Percentiles rank a stretch among this genome's conserved stretches.
phyloP scores from a whole-genome alignment of 2,329 filamentous ascomycete genomes.

The Diplodia seriata region DNA sequence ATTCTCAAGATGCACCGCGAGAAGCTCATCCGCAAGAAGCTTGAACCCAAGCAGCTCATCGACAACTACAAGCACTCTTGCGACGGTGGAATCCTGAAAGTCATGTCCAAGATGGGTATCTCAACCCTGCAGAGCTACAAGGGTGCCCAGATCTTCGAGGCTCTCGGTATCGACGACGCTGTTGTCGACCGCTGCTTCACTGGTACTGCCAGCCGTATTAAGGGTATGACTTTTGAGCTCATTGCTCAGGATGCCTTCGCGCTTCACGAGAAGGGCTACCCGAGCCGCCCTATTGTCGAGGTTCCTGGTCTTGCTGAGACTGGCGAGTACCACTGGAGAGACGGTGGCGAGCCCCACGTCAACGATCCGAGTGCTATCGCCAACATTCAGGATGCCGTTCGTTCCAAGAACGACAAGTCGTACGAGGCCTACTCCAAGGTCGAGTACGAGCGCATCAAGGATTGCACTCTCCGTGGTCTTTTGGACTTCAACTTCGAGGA shows the following conservation, averaged over 20 bases:
- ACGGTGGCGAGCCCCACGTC: conserved; percentile 92
- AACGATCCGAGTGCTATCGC: conserved; percentile 95
- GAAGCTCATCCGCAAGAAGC: conserved; percentile 87
- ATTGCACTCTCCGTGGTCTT: conserved; percentile 91
- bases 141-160: conserved; percentile 97
- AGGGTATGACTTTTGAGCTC: conserved; percentile 89
- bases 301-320: conserved; percentile 86
- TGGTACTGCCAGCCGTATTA: conserved; percentile 91
- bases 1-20: conserved; percentile 97
- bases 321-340: conserved; percentile 97
- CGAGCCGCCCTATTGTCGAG: conserved; percentile 76
- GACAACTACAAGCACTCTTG: conserved; percentile 97
- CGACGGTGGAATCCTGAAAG: conserved; percentile 94
- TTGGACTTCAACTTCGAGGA: conserved; percentile 97
- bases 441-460: conserved; percentile 95
- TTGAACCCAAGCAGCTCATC: conserved; percentile 81
- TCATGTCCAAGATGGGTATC: conserved; percentile 99
- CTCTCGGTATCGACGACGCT: conserved; percentile 87
- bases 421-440: conserved; percentile 95
- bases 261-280: conserved; percentile 92
- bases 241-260: conserved; percentile 95
- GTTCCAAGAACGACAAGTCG: conserved; percentile 97
- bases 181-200: conserved; percentile 95
- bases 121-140: conserved; percentile 96
- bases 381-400: conserved; percentile 95